These are phyloP conservation scores for Ampelocalamus luodianensis DNA, from an alignment of 176 grass and related monocot species.

Conservation along the genomic window DNA sequence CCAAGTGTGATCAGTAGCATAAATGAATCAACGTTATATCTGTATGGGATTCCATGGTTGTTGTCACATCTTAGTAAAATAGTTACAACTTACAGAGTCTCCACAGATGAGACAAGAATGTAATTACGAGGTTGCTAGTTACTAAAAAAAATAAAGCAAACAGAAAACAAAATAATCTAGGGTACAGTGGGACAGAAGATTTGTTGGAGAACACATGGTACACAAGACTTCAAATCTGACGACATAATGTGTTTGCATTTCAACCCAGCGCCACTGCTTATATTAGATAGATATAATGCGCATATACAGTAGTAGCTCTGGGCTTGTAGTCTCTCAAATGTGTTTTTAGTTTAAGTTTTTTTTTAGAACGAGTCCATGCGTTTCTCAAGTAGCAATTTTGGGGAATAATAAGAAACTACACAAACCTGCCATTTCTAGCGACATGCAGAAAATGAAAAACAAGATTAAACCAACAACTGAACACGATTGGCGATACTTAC, in stretches of 20 bases:
- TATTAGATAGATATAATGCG: not conserved
- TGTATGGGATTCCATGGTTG: not conserved
- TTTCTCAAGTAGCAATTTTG: slow-evolving; percentile 2
- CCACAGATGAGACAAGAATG: not conserved
- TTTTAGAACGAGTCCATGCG: not conserved
- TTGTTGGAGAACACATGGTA: not conserved
- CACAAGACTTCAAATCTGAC: not conserved
- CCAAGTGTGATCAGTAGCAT: not conserved
- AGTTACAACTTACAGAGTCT: not conserved
- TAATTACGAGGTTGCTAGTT: not conserved
- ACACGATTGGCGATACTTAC: slow-evolving; percentile 30
- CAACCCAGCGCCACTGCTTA: not conserved
- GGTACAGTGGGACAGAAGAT: not conserved
- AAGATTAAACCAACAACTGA: not conserved
- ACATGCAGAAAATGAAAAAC: not conserved
- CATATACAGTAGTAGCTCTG: not conserved
- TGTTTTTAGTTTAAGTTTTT: not conserved
- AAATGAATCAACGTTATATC: not conserved
- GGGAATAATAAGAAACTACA: not conserved
- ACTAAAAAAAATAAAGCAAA: not conserved
- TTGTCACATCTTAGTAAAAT: not conserved
- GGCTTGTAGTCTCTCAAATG: not conserved
- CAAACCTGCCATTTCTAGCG: not conserved
- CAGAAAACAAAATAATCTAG: slow-evolving; percentile 1
- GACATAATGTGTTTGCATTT: not conserved